Conservation (phyloP, 2,329 filamentous ascomycete genomes). For the Clarireedia monteithiana region DNA sequence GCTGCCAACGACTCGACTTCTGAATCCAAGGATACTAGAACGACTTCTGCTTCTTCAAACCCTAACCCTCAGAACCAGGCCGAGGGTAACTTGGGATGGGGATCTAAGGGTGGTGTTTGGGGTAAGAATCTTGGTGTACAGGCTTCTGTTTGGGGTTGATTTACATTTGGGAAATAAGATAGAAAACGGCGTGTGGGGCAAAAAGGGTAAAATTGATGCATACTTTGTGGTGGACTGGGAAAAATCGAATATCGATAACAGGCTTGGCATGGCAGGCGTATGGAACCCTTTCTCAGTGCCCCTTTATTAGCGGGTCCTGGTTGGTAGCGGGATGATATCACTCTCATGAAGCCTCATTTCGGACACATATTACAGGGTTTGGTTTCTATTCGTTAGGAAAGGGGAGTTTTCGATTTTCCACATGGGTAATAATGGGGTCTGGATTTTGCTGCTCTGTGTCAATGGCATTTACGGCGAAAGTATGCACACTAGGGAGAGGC, state of each 20-base stretch:
- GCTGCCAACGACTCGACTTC: conserved; percentile 45
- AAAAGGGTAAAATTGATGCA: conserved; percentile 6
- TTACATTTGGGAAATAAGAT: conserved; percentile 1
- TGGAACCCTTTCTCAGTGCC: conserved; percentile 5
- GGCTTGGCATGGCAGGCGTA: conserved; percentile 12
- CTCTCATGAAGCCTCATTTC: not conserved
- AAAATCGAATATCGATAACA: conserved; percentile 8
- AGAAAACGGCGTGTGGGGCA: conserved; percentile 5
- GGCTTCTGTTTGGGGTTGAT: conserved; percentile 87
- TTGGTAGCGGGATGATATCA: conserved; percentile 5
- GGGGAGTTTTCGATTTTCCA: not conserved
- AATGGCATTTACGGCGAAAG: not conserved
- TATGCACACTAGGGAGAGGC: not conserved
- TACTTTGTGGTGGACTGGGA: conserved; percentile 6
- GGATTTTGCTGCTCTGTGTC: not conserved
- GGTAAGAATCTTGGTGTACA: conserved; percentile 80
- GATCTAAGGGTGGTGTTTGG: conserved; percentile 71
- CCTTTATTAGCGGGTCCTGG: conserved; percentile 9
- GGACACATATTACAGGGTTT: conserved; percentile 1
- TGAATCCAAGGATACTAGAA: conserved; percentile 31
- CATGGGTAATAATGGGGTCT: not conserved
- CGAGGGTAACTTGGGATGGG: conserved; percentile 57
- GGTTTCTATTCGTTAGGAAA: not conserved
- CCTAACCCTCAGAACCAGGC: conserved; percentile 34
- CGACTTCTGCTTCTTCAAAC: conserved; percentile 52